Evolutionary conservation across 169 alveolate genomes (phyloP), one percentile per base, ranked within the genome.

Genomic region (Eimeria necatrix): DNA sequence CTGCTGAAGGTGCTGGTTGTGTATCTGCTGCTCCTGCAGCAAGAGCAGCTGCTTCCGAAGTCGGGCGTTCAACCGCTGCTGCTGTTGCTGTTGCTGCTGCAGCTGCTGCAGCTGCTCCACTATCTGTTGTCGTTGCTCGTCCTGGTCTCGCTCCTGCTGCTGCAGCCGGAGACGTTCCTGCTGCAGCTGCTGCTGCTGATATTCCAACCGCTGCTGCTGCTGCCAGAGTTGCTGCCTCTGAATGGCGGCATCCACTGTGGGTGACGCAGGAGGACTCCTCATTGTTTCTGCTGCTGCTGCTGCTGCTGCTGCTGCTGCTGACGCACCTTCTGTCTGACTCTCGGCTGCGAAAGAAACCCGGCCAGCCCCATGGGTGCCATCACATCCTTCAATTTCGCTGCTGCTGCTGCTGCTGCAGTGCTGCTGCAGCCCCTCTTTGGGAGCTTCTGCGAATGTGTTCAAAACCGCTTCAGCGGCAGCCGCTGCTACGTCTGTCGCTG

Each of bases 11-110:
- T 18, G 49, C 56, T 32, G 85, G 56, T 74, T n/a, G 12, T 22
- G 85, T 41, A 9, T n/a, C 56, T 74, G 85, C 85, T 41, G 85
- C 85, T 74, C 16, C 80, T 68, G 80, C 41, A 68, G 80, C 80
- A n/a, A 12, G 41, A n/a, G 48, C 80, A n/a, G 48, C 80, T 68
- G 48, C 80, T 68, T 16, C 80, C n/a, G 80, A 16, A 16, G 80
- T 68, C 80, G 48, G 12, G 48, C 48, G 48, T 68, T 22, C 46
- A n/a, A 6, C 80, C 80, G n/a, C 80, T 68, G 46, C 80, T 68
- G 80, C 41, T n/a, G 80, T 24, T 2, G 46, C 32, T 22, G 46
- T 9, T n/a, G 80, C 80, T 68, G 80, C 41, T n/a, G 46, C 2
- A 9, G 32, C 80, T 24, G 80, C 80, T 68, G 46, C 80, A 56